Evolutionary conservation across 148 eudicot genomes (phyloP).

Genomic region (Dianthus caryophyllus): DNA sequence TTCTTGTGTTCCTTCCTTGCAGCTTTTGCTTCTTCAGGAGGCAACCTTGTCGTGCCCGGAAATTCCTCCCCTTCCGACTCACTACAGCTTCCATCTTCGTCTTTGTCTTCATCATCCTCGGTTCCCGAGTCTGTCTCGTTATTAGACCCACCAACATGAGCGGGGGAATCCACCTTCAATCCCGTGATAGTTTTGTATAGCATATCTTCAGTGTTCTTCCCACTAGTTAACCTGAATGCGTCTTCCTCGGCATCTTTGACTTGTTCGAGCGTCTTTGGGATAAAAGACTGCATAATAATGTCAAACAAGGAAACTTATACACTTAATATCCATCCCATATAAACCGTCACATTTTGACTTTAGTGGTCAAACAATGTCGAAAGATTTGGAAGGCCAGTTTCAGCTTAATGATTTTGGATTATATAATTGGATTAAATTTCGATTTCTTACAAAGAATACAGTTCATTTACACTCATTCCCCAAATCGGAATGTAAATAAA

Average conservation of each 20-base stretch:
- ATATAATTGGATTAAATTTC: too few relatives aligned
- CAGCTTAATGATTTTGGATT: too few relatives aligned
- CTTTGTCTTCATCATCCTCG: constrained; percentile 31
- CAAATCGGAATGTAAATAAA: too few relatives aligned
- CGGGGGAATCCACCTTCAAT: constrained; percentile 32
- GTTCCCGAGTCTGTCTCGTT: constrained; percentile 41
- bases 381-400: too few relatives aligned
- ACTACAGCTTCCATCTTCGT: constrained; percentile 36
- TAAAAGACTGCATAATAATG: constrained; percentile 49
- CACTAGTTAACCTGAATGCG: constrained; percentile 60
- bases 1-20: constrained; percentile 92
- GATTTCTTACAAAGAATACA: too few relatives aligned
- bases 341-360: too few relatives aligned
- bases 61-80: constrained; percentile 32
- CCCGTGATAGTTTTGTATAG: constrained; percentile 76
- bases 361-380: too few relatives aligned
- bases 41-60: constrained; percentile 18
- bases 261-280: constrained; percentile 75
- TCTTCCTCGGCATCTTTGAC: constrained; percentile 86
- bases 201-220: constrained; percentile 61
- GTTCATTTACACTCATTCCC: too few relatives aligned
- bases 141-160: constrained; percentile 25
- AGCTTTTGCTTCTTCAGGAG: constrained; percentile 56
- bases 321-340: background rate
- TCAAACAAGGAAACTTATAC: background rate